Evolutionary conservation across 768 basidiomycete species (phyloP).

Genomic region (Auricularia heimuer): DNA sequence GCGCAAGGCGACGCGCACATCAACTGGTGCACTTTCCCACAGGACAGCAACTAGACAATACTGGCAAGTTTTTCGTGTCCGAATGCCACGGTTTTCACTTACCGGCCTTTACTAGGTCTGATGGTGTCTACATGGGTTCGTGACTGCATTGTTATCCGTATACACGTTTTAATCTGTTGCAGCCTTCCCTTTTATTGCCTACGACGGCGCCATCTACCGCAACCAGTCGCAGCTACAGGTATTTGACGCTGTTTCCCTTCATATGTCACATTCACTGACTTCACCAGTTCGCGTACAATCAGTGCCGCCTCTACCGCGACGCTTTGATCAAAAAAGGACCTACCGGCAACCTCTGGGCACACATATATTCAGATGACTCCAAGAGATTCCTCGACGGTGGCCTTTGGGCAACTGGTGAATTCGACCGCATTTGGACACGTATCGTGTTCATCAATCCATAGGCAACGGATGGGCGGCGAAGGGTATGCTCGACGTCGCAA

Average conservation of each 20-base stretch:
- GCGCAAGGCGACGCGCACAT: conserved; percentile 20
- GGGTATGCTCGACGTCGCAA: conserved; percentile 28
- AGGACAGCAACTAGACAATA: conserved; percentile 24
- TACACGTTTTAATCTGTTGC: not conserved
- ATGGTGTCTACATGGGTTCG: conserved; percentile 31
- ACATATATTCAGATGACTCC: conserved; percentile 22
- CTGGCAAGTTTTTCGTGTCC: conserved; percentile 15
- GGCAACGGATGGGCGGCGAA: conserved; percentile 32
- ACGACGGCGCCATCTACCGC: conserved; percentile 25
- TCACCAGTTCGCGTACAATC: conserved; percentile 26
- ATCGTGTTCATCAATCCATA: not conserved
- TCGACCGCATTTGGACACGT: not conserved
- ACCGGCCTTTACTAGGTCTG: conserved; percentile 19
- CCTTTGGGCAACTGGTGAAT: conserved; percentile 27
- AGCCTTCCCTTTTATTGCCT: conserved; percentile 32
- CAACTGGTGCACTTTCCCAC: conserved; percentile 32
- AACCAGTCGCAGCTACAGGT: conserved; percentile 26
- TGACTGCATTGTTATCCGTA: not conserved
- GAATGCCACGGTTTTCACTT: conserved; percentile 9
- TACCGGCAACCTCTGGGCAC: conserved; percentile 29
- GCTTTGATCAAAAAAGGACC: conserved; percentile 21
- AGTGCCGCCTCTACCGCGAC: conserved; percentile 32
- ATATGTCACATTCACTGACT: not conserved
- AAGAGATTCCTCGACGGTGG: conserved; percentile 15
- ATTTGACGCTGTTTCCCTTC: not conserved